Base-by-base conservation (phyloP, 1,284 basidiomycete genomes). In the Peniophora sp. region DNA sequence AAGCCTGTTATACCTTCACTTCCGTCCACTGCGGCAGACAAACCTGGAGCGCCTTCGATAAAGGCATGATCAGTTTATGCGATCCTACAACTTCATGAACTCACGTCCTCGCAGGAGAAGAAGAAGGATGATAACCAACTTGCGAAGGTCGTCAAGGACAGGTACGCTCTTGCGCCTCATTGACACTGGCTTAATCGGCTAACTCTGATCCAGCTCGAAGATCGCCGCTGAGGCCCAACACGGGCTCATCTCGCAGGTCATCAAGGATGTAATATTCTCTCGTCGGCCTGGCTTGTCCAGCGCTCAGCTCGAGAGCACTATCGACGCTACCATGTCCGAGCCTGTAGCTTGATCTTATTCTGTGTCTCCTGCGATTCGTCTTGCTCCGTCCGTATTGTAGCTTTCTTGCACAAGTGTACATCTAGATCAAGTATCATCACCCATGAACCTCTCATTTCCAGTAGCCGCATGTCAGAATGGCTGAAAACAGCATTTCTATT, bases 181-280 rank as follows among this genome's bases (percentile, higher is more conserved):
- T 47, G 25, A 48, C 6, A 16, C 17, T 44, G 14, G 49, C 17
- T 35, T 54, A 48, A 17, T 36, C 24, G 16, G 25, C 45, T 23
- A 50, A 34, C 43, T 41, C 48, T 50, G n/a, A 5, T 27, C 47
- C 59, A 95, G 92, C 60, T 82, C 79, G 32, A 92, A 89, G 61
- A 88, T 97, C 50, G 83, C 92, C 0, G 77, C 83, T 9, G 93
- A 97, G 63, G 89, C 89, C 0, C 89, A 95, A 60, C 93, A 97
- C 60, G 94, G 92, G 1, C 78, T 97, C 52, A 89, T 95, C 53
- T 75, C 91, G 0, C 92, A 95, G 65, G 82, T 93, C 3, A 74
- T 97, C 61, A 97, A 97, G 65, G 87, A 94, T 57, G 77, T 89
- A 36, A 79, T 91, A 27, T 91, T 91, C 63, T 89, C 86, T 6